Evolutionary conservation across 176 grass and related monocot species (phyloP).

Genomic region (Oropetium thomaeum): DNA sequence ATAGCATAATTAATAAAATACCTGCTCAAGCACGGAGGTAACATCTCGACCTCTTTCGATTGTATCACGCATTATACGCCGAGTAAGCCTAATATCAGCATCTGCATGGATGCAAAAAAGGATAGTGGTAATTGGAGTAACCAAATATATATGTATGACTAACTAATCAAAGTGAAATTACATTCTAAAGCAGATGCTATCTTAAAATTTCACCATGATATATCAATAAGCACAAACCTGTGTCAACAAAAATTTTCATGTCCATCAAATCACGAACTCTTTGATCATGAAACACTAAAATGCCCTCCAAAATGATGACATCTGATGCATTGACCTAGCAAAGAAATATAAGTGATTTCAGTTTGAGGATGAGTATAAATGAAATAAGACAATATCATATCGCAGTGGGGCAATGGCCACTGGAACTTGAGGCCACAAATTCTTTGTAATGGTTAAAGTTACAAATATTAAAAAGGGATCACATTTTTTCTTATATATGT

Average conservation of each 20-base stretch:
- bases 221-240: constrained; percentile 50
- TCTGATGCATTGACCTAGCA: constrained; percentile 90
- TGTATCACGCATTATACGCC: constrained; percentile 84
- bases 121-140: constrained; percentile 1
- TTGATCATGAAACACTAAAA: constrained; percentile 93
- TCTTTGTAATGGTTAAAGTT: neutral
- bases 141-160: constrained; percentile 27
- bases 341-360: constrained; percentile 23
- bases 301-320: constrained; percentile 96
- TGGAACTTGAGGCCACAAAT: neutral
- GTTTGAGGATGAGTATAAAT: constrained; percentile 5
- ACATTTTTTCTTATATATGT: neutral
- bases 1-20: constrained; percentile 28
- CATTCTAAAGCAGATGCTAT: constrained; percentile 6
- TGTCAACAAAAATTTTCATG: constrained; percentile 98
- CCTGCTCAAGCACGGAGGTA: constrained; percentile 82
- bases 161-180: neutral
- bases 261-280: constrained; percentile 85
- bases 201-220: neutral
- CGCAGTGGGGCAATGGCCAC: neutral
- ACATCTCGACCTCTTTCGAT: constrained; percentile 94
- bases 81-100: constrained; percentile 83
- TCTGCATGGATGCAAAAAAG: constrained; percentile 44
- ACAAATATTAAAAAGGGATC: neutral
- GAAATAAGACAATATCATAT: constrained; percentile 8